Evolutionary conservation across 306 rosid genomes (phyloP), one percentile per base, ranked within the genome.

Genomic region (Prunus mira): DNA sequence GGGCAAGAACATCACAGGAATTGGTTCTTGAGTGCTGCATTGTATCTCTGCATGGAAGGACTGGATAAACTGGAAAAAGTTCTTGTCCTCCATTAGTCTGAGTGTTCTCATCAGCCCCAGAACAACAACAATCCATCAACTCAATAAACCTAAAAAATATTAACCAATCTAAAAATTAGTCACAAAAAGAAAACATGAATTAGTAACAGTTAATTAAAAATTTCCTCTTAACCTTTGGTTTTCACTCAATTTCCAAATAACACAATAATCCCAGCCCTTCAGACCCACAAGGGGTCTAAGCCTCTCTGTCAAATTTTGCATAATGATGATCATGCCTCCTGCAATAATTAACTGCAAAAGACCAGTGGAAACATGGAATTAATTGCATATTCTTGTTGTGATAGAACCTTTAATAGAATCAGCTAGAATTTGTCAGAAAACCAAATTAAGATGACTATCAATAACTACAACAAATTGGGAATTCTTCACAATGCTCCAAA

Each of bases 201-300:
- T 49, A 54, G 11, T 20, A n/a, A 32, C 18, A 4, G 27, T n/a
- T 20, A 11, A 24, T 6, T 57, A 13, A 25, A 12, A 20, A 41
- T 24, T 30, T 34, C 14, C 45, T 27, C 5, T 65, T 64, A 69
- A 90, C 97, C 98, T 92, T 73, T 92, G 97, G 81, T 92, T 91
- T 84, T 91, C 92, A 82, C 84, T 92, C 82, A 92, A 58, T 82
- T 81, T 90, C 98, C 97, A 91, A 20, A 79, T 50, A 67, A 91
- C 91, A 84, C 96, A 91, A n/a, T 87, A 90, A 74, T 96, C 93
- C 97, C 98, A 92, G 60, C 93, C 93, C 50, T 88, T 83, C 69
- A 81, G 82, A 76, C 93, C 91, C 71, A 92, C 96, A 14, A 91
- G 87, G 20, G 90, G 89, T 78, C 97, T 92, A 51, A 92, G 86